Base-by-base conservation (phyloP, 2,329 filamentous ascomycete species). In the Paracamarosporium sp. region DNA sequence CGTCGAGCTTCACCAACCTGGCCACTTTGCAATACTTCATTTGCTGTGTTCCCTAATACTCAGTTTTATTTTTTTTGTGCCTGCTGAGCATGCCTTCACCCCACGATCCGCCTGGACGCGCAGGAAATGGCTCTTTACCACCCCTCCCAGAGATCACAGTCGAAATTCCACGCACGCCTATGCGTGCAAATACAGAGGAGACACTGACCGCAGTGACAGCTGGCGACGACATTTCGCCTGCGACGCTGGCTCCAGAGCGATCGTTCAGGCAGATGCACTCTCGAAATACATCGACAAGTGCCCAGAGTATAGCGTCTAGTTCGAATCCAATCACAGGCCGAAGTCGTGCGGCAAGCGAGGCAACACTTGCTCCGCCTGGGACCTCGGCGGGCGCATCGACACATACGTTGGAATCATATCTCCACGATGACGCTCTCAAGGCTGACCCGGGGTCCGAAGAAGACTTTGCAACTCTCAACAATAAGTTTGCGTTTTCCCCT, bases 401-500 rank as follows among this genome's bases (percentile, higher is more conserved):
- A 20, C 65, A 60, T 33, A 70, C 67, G 3, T 57, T 70, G 15
- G 63, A 66, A n/a, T 63, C 63, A 1, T 59, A 67, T 35, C 59
- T 57, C 9, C 53, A 64, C 13, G 62, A 64, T 38, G 70, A 75
- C 43, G 66, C 68, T 2, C 53, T 71, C 13, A 57, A 59, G 27
- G 62, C 68, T 5, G 65, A 70, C 30, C 65, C 62, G 1, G 66
- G 66, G 5, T 56, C 53, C 4, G 68, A 72, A 52, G 40, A 60
- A 4, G 59, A 63, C n/a, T 74, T 74, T 47, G 52, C 60, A 6
- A 65, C 71, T 9, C 50, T 64, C 51, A 60, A 76, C 67, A 83
- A 81, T 66, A 78, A 74, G 28, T 86, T 86, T 59, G 83, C 82
- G 17, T 85, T 85, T 57, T 80, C 81, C 0, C 81, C 83, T 1